Base-by-base conservation (phyloP, 2,329 filamentous ascomycete species). In the Penicillium sp. region DNA sequence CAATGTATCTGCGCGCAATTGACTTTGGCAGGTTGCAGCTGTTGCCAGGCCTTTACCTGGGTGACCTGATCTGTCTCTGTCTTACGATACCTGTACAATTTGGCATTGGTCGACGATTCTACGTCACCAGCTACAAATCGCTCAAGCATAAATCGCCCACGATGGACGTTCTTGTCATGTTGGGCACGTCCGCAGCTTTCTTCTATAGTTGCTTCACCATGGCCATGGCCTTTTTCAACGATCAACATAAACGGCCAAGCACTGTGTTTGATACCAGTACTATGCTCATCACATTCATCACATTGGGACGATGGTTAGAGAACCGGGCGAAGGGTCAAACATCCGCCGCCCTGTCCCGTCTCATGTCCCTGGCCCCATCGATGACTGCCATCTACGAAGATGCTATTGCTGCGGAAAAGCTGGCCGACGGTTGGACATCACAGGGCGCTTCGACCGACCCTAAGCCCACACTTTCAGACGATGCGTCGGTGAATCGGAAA, bases 181-280 rank as follows among this genome's bases (percentile, higher is more conserved):
- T 99, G 18, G 95, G 95, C 54, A 99, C 95, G 6, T 96, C 93
- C 0, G 89, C 92, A 22, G 95, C 95, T 19, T 99, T 98, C 80
- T 95, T 96, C 77, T 99, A 97, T 79, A 98, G 94, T 74, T 79
- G 92, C 66, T 86, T 91, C 50, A 86, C 92, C 16, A 97, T 99
- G 92, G 55, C 89, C 4, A 87, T 98, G 16, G 96, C 92, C 0
- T 74, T 98, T 19, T 66, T 90, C 14, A 81, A 85, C n/a, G 80
- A 86, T 22, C 90, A 92, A 6, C 92, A 98, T 72, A 85, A 83
- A 2, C 86, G 91, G 50, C 95, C 95, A 0, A 88, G 87, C 63
- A 97, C 92, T 2, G 90, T 97, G 16, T 99, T 99, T 69, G 95
- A 99, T 72, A 99, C 95, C 1, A 97, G 93, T 77, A 96, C 92